Percentiles rank a stretch among this genome's conserved stretches.
Evolutionary conservation across 2,329 filamentous ascomycete genomes (phyloP).

Genomic region (Microsporum canis): DNA sequence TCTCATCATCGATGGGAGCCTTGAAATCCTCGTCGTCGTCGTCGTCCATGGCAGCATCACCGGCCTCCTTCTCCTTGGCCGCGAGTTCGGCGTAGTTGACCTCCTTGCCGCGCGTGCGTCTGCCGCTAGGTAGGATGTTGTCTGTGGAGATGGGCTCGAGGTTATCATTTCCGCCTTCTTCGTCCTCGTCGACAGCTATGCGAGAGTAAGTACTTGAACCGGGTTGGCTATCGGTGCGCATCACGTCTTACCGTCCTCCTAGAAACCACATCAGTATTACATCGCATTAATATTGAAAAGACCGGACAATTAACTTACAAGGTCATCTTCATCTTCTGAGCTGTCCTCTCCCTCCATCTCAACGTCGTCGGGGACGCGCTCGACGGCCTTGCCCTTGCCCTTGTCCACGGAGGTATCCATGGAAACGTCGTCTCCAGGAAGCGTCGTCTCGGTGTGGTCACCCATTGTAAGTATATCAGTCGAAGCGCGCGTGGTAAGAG

Average conservation of each 20-base stretch:
- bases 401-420: constrained; percentile 45
- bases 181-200: constrained; percentile 55
- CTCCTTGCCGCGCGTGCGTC: constrained; percentile 79
- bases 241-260: background rate
- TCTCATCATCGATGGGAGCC: constrained; percentile 23
- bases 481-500: background rate
- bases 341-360: constrained; percentile 64
- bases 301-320: constrained; percentile 20
- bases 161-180: constrained; percentile 45
- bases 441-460: constrained; percentile 23
- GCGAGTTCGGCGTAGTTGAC: constrained; percentile 93
- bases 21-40: constrained; percentile 44
- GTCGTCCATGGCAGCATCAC: constrained; percentile 51
- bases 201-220: background rate
- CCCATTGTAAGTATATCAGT: constrained; percentile 20
- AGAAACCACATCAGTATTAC: background rate
- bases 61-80: constrained; percentile 67
- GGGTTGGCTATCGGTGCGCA: background rate
- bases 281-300: background rate
- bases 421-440: constrained; percentile 30
- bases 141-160: constrained; percentile 82
- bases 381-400: constrained; percentile 75
- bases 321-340: constrained; percentile 36
- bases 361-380: constrained; percentile 45
- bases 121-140: constrained; percentile 71